Base-by-base conservation (phyloP, 2,329 filamentous ascomycete genomes). In the Talaromyces sp. region DNA sequence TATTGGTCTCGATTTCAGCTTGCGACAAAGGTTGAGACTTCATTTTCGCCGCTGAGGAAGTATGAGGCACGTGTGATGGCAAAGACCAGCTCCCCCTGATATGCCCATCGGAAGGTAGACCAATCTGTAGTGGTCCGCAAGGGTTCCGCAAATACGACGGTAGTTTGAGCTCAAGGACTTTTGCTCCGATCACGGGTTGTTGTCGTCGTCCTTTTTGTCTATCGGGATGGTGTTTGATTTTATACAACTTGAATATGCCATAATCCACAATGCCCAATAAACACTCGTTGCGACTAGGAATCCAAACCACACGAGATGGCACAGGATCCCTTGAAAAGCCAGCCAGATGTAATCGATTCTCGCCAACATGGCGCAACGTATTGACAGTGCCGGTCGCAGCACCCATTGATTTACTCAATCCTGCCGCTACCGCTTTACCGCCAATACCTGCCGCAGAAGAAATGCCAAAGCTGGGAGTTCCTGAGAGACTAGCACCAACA, bases 1-100 rank as follows among this genome's bases (percentile, higher is more conserved):
- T 89, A 68, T 93, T 97, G 1, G 93, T 96, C 69, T 99, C 94
- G 63, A 96, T 95, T 77, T 97, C 92, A 5, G 90, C 91, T 84
- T 92, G 70, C 77, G 88, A 70, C 75, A 89, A 73, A 78, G 88
- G 70, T 78, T 81, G 66, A 71, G 75, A 66, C 75, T 78, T 64
- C 63, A 66, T 52, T 67, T 69, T 63, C 63, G 66, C 65, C 67
- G 70, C 56, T 71, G 72, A 65, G 71, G 75, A 66, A 63, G 75
- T 61, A 77, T 79, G 62, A 79, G 77, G 57, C 25, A 59, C 66
- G 5, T 65, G 63, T 2, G 70, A 71, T 7, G 74, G 69, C 22
- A 78, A 63, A 25, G 73, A 72, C 71, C 80, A 78, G 58, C 71
- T 74, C 11, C 73, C 75, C 22, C 62, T 66, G 25, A 69, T 64